These are phyloP conservation scores for Mycena galopus DNA, from an alignment of 768 basidiomycete genomes.

Conservation along the genomic window DNA sequence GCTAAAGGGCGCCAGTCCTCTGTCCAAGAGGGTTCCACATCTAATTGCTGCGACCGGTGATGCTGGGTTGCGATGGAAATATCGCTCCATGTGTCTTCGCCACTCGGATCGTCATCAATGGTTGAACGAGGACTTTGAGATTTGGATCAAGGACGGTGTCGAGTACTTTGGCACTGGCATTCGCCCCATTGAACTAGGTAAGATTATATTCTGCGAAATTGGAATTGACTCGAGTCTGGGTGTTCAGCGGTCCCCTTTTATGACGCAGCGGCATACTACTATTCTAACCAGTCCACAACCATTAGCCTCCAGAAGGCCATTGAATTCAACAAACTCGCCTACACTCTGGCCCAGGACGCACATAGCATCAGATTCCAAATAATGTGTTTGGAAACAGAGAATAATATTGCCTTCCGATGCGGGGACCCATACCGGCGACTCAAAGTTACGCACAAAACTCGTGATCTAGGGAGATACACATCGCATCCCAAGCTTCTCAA, in stretches of 20 bases:
- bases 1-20: neutral
- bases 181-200: neutral
- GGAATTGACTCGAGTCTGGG: too few species aligned
- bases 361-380: neutral
- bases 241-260: conserved; percentile 6
- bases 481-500: neutral
- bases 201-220: too few species aligned
- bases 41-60: neutral
- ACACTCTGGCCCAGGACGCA: neutral
- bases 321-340: neutral
- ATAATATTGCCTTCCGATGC: neutral
- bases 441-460: neutral
- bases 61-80: neutral
- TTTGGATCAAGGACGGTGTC: neutral
- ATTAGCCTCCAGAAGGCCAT: neutral
- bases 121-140: neutral
- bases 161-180: neutral
- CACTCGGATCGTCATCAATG: neutral
- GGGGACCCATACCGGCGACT: neutral
- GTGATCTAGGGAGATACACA: neutral
- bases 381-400: neutral
- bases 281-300: neutral
- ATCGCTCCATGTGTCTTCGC: neutral
- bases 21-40: neutral
- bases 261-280: neutral